A percentile compares a stretch with the other conserved stretches of the same genome.
Evolutionary conservation across 495 filamentous ascomycete genomes (phyloP).

Genomic region (Trypethelium eluteriae): DNA sequence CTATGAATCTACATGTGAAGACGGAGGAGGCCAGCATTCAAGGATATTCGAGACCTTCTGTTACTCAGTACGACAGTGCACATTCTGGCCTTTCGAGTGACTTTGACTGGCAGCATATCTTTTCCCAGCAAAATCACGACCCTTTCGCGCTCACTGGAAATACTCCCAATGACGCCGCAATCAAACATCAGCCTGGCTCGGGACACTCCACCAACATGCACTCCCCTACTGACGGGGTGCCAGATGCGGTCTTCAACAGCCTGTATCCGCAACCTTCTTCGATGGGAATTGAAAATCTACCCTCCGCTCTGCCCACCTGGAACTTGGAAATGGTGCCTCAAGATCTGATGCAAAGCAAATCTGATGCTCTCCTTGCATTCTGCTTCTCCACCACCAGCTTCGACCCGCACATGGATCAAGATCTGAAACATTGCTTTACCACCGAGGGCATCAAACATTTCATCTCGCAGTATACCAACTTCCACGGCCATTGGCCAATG

Average conservation of each 20-base stretch:
- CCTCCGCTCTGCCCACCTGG: conserved; percentile 29
- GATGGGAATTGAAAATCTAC: conserved; percentile 21
- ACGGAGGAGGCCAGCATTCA: conserved; percentile 12
- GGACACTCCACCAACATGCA: not conserved
- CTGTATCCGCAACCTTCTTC: conserved; percentile 29
- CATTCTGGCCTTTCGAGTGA: not conserved
- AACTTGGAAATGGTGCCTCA: conserved; percentile 20
- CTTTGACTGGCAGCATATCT: conserved; percentile 2
- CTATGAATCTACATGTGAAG: conserved; percentile 20
- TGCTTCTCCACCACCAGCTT: conserved; percentile 45
- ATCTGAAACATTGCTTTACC: conserved; percentile 46
- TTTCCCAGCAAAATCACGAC: conserved; percentile 5
- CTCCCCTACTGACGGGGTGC: not conserved
- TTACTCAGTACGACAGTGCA: not conserved
- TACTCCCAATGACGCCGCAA: not conserved
- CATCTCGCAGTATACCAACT: conserved; percentile 53
- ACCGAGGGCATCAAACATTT: conserved; percentile 55
- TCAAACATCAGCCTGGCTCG: not conserved
- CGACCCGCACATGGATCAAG: conserved; percentile 27
- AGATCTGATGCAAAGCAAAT: conserved; percentile 35
- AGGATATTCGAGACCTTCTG: not conserved
- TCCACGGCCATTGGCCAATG: conserved; percentile 60
- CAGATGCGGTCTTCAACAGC: conserved; percentile 14
- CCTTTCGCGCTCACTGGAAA: not conserved
- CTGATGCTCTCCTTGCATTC: conserved; percentile 36